phyloP scores from a whole-genome alignment of 805 yeast species.

The Kregervanrija delftensis region DNA sequence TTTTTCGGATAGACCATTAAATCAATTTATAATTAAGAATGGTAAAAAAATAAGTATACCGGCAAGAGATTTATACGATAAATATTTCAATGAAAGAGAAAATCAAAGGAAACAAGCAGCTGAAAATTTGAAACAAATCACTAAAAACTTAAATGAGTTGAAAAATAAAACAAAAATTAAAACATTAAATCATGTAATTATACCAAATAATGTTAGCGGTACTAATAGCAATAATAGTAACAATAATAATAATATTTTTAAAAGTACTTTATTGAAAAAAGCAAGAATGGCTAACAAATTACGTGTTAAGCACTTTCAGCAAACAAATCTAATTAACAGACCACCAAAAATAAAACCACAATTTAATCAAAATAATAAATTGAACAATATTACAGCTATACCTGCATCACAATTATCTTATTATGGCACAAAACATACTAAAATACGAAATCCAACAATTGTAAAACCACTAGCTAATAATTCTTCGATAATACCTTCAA shows the following conservation, averaged over 20 bases:
- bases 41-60: conserved; percentile 24
- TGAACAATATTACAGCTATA: conserved; percentile 10
- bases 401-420: conserved; percentile 9
- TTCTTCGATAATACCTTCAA: no score
- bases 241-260: conserved; percentile 11
- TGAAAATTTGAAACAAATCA: conserved; percentile 35
- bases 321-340: neutral
- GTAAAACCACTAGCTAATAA: no score
- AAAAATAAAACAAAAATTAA: conserved; percentile 37
- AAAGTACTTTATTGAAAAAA: conserved; percentile 24
- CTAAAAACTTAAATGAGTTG: conserved; percentile 31
- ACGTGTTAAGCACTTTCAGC: conserved; percentile 8
- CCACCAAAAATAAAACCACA: conserved; percentile 8
- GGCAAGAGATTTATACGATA: conserved; percentile 32
- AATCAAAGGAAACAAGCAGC: conserved; percentile 37
- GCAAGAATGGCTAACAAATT: conserved; percentile 24
- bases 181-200: conserved; percentile 22
- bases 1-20: conserved; percentile 38
- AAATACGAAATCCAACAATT: no score
- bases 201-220: conserved; percentile 9
- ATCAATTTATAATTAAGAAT: conserved; percentile 9
- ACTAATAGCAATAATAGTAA: conserved; percentile 6
- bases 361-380: conserved; percentile 5
- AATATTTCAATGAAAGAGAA: conserved; percentile 35
- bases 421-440: neutral